Evolutionary conservation across 164 flowering plant genomes (phyloP).

Genomic region (Umbilicus rupestris): DNA sequence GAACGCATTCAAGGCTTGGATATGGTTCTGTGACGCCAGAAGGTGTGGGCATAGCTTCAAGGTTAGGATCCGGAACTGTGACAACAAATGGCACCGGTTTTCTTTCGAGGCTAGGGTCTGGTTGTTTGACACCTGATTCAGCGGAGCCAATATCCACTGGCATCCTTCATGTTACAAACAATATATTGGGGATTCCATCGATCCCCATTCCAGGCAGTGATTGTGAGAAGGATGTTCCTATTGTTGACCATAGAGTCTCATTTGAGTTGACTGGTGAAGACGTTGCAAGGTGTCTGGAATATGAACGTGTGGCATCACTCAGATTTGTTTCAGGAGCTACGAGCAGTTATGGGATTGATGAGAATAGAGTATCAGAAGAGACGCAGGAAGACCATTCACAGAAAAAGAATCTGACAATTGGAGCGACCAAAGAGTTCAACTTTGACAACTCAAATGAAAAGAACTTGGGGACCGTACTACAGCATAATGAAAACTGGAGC

Average conservation of each 20-base stretch:
- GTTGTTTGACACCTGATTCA: slow-evolving; percentile 35
- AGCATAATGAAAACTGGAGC: slow-evolving; percentile 6
- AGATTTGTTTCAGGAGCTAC: slow-evolving; percentile 20
- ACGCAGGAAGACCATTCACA: slow-evolving; percentile 23
- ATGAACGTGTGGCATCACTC: slow-evolving; percentile 17
- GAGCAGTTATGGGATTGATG: slow-evolving; percentile 18
- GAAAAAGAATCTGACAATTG: slow-evolving; percentile 40
- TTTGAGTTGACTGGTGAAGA: slow-evolving; percentile 63
- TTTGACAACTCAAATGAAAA: slow-evolving; percentile 60
- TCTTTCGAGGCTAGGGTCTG: not conserved
- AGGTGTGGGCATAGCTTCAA: not conserved
- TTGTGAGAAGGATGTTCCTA: slow-evolving; percentile 19
- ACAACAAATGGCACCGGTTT: not conserved
- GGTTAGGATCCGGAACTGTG: not conserved
- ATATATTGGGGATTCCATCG: slow-evolving; percentile 41
- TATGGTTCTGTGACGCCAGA: slow-evolving; percentile 16
- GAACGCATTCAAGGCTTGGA: no score
- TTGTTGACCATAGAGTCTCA: slow-evolving; percentile 63
- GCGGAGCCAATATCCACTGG: slow-evolving; percentile 27
- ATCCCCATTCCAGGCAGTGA: slow-evolving; percentile 43
- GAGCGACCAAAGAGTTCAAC: slow-evolving; percentile 71
- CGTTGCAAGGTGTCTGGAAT: slow-evolving; percentile 45
- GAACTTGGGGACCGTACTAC: slow-evolving; percentile 11
- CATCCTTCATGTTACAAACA: slow-evolving; percentile 30
- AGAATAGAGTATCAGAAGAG: slow-evolving; percentile 15